Evolutionary conservation across 345 rosid genomes (phyloP).

Genomic region (Hevea brasiliensis): DNA sequence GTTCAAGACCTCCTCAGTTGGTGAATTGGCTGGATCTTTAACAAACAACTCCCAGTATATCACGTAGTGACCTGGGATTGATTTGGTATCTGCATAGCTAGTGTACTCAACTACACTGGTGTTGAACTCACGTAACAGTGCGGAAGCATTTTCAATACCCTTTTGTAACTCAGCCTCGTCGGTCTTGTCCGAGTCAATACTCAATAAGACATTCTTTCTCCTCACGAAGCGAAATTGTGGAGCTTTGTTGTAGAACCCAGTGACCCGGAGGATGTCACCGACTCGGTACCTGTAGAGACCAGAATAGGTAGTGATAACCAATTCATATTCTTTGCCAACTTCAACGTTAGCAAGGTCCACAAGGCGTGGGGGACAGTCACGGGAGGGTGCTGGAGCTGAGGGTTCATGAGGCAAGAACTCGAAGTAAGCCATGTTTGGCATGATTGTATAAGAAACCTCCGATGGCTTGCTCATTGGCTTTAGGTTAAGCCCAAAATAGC

Average conservation of each 20-base stretch:
- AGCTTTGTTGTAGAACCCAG: conserved; percentile 85
- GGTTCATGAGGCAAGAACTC: conserved; percentile 78
- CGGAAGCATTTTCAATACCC: conserved; percentile 72
- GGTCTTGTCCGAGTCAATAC: conserved; percentile 90
- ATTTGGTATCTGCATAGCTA: conserved; percentile 71
- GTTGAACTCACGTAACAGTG: conserved; percentile 45
- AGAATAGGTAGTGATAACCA: conserved; percentile 82
- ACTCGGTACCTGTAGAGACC: conserved; percentile 87
- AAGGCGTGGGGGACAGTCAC: conserved; percentile 42
- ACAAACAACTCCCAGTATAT: conserved; percentile 77
- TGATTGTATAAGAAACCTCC: conserved; percentile 81
- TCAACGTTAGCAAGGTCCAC: conserved; percentile 77
- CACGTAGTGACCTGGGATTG: conserved; percentile 91
- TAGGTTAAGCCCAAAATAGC: conserved; percentile 87
- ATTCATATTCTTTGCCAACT: conserved; percentile 85
- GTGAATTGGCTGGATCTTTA: conserved; percentile 50
- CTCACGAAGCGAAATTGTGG: conserved; percentile 87
- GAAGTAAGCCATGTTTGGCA: conserved; percentile 97
- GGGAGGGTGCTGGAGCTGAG: conserved; percentile 23
- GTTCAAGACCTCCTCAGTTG: conserved; percentile 42
- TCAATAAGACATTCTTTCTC: conserved; percentile 81
- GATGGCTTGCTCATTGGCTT: conserved; percentile 85
- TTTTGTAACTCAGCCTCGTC: conserved; percentile 87
- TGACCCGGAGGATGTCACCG: conserved; percentile 88
- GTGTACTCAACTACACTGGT: conserved; percentile 89